Conservation (phyloP, 257 asterid species). For the Rauvolfia tetraphylla region DNA sequence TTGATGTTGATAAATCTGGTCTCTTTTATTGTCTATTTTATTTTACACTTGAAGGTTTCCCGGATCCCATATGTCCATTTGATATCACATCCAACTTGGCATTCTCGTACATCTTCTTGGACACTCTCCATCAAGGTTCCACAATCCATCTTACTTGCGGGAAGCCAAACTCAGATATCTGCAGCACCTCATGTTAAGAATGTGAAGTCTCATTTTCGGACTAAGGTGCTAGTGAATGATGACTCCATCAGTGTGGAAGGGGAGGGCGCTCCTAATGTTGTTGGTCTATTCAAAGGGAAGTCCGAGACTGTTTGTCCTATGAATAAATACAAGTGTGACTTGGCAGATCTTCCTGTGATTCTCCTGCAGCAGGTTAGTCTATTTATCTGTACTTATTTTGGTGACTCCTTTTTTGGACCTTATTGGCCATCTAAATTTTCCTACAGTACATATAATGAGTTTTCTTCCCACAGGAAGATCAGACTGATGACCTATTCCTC, state of each 20-base stretch:
- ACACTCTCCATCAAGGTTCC: conserved; percentile 77
- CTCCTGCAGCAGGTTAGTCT: conserved; percentile 82
- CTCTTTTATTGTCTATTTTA: conserved; percentile 18
- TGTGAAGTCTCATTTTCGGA: conserved; percentile 66
- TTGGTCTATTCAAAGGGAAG: conserved; percentile 81
- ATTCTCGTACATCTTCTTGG: conserved; percentile 93
- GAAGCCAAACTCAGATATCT: conserved; percentile 46
- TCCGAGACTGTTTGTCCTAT: conserved; percentile 44
- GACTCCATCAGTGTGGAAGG: conserved; percentile 88
- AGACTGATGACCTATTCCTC: not conserved
- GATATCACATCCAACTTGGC: conserved; percentile 90
- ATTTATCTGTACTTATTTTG: conserved; percentile 8
- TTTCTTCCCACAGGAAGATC: not conserved
- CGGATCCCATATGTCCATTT: conserved; percentile 72
- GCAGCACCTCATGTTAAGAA: conserved; percentile 34
- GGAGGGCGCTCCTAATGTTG: conserved; percentile 91
- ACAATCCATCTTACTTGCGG: conserved; percentile 65
- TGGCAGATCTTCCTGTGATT: conserved; percentile 79
- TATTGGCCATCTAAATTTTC: not conserved
- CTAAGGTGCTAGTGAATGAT: conserved; percentile 74
- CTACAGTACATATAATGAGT: not conserved
- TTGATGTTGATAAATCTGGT: not conserved
- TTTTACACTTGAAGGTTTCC: conserved; percentile 54
- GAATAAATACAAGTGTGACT: conserved; percentile 75
- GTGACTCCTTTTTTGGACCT: not conserved